phyloP scores from a whole-genome alignment of 2,329 filamentous ascomycete species.

The Phyllosticta citrichinensis region DNA sequence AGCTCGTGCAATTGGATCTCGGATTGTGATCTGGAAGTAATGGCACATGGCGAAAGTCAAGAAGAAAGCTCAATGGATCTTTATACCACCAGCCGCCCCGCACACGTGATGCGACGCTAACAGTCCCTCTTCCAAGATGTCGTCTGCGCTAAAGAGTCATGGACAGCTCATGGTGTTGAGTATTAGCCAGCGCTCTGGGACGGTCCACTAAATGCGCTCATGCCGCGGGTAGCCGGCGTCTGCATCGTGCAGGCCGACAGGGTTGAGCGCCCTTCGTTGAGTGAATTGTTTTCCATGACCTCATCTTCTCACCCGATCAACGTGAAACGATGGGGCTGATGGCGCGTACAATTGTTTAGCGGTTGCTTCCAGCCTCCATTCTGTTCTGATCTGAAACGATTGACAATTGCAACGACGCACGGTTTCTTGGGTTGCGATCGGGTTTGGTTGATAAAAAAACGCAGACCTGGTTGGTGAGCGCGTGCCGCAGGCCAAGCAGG shows the following conservation, averaged over 20 bases:
- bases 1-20: neutral
- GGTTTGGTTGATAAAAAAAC: neutral
- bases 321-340: neutral
- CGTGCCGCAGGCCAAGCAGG: neutral
- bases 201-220: neutral
- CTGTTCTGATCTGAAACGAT: neutral
- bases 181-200: neutral
- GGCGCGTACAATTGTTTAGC: neutral
- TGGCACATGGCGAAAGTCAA: neutral
- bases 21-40: neutral
- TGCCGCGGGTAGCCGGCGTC: neutral
- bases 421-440: neutral
- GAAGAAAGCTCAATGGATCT: neutral
- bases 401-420: neutral
- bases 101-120: conserved; percentile 9
- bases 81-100: conserved; percentile 1
- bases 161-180: neutral
- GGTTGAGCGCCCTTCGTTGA: neutral
- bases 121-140: neutral
- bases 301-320: neutral
- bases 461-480: neutral
- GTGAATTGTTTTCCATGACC: neutral
- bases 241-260: neutral
- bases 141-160: neutral
- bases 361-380: neutral